Conservation (phyloP, 192 early-diverging fungal genomes). For the Umbelopsis vinacea region DNA sequence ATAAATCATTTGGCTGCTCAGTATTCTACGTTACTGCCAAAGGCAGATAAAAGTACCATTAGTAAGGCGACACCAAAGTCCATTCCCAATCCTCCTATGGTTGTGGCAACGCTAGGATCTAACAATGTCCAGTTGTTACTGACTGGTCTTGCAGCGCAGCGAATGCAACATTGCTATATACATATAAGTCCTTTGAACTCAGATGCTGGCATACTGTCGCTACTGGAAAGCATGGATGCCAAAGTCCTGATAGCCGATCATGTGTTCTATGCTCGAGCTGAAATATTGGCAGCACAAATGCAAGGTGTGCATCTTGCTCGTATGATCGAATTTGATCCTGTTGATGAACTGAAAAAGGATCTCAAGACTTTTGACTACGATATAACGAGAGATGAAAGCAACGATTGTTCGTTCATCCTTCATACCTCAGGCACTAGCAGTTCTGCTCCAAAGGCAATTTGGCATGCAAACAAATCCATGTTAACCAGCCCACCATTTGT, state of each 20-base stretch:
- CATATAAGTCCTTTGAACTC: slow-evolving; percentile 3
- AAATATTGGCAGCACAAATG: neutral
- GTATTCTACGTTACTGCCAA: neutral
- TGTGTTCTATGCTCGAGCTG: neutral
- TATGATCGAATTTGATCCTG: slow-evolving; percentile 11
- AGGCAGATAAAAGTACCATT: neutral
- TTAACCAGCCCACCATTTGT: neutral
- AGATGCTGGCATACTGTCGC: neutral
- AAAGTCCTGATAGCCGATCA: neutral
- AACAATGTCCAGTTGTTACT: neutral
- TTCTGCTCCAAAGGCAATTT: slow-evolving; percentile 6
- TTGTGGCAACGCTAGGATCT: slow-evolving; percentile 1
- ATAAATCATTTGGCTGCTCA: slow-evolving; percentile 1
- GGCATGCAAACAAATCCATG: neutral
- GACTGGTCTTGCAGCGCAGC: slow-evolving; percentile 1
- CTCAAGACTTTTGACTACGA: slow-evolving; percentile 1
- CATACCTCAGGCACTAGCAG: slow-evolving; percentile 10
- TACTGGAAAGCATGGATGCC: neutral
- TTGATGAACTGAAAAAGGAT: slow-evolving; percentile 9
- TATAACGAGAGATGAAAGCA: neutral
- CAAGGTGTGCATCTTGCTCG: neutral
- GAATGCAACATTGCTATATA: neutral
- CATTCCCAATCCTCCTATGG: neutral
- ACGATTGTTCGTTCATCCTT: neutral
- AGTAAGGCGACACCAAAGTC: neutral